A percentile compares a stretch with the other conserved stretches of the same genome.
These are phyloP conservation scores for Eucalyptus sp. DNA, from an alignment of 345 rosid species.

Conservation along the genomic window DNA sequence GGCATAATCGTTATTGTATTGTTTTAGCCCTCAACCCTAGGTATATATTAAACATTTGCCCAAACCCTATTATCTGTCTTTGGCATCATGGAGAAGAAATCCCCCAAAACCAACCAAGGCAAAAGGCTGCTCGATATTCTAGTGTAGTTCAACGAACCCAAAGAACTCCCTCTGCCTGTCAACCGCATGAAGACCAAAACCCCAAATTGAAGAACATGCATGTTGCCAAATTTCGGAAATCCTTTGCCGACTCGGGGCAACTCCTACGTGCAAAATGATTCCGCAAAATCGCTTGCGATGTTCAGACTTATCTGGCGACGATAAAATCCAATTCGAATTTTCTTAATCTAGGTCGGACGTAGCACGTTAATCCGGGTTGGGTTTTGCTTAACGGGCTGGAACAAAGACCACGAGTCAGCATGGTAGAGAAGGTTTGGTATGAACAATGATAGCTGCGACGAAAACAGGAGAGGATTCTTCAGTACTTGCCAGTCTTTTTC, in stretches of 20 bases:
- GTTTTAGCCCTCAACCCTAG: too few relatives aligned
- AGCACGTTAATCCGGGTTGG: not conserved
- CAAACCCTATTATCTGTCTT: not conserved
- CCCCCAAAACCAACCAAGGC: not conserved
- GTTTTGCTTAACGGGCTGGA: not conserved
- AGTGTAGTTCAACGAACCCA: not conserved
- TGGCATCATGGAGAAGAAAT: not conserved
- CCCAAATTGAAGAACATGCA: not conserved
- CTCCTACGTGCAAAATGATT: not conserved
- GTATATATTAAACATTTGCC: too few relatives aligned
- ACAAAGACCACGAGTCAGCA: not conserved
- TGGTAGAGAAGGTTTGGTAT: not conserved
- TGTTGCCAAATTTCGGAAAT: not conserved
- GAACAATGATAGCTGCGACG: not conserved
- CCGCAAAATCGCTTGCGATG: not conserved
- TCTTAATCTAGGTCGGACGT: not conserved
- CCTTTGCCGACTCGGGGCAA: not conserved
- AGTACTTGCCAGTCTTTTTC: not conserved
- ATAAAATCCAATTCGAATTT: not conserved
- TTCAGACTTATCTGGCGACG: not conserved
- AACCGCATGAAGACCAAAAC: not conserved
- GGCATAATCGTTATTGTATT: too few relatives aligned
- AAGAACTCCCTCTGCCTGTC: not conserved
- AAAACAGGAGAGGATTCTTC: not conserved
- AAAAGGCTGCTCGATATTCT: not conserved